Conservation (phyloP, 495 filamentous ascomycete genomes). For the Aspergillus heteromorphus region DNA sequence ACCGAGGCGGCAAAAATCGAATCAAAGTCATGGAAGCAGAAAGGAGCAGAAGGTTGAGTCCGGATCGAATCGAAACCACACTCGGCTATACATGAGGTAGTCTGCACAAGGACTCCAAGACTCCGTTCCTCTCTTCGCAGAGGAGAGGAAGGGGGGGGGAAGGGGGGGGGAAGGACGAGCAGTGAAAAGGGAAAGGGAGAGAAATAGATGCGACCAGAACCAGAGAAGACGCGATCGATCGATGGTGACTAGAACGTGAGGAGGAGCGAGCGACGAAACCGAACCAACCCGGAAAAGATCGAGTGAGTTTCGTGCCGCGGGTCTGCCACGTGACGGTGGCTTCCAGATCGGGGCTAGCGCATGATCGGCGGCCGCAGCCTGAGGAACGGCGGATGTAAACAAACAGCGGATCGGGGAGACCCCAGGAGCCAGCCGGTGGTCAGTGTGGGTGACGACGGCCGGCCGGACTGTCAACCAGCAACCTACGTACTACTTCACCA, state of each 20-base stretch:
- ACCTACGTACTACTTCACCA: too few relatives aligned
- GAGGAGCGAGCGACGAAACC: not conserved
- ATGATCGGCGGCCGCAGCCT: constrained; percentile 31
- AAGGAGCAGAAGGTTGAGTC: constrained; percentile 4
- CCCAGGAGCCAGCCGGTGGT: constrained; percentile 6
- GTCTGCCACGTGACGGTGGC: constrained; percentile 22
- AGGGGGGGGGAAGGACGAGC: too few relatives aligned
- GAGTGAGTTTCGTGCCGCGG: constrained; percentile 18
- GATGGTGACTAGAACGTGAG: not conserved
- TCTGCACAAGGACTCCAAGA: too few relatives aligned
- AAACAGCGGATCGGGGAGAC: constrained; percentile 15
- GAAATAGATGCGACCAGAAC: not conserved
- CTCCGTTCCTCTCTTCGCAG: not conserved
- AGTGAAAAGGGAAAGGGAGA: not conserved
- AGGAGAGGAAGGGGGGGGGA: not conserved
- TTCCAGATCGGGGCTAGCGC: constrained; percentile 25
- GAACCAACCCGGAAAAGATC: constrained; percentile 14
- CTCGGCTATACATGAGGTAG: not conserved
- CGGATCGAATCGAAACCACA: not conserved
- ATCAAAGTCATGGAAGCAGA: not conserved
- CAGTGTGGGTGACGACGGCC: constrained; percentile 2
- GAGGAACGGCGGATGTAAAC: constrained; percentile 40
- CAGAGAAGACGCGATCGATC: not conserved
- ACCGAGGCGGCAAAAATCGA: not conserved
- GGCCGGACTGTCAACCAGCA: constrained; percentile 2